Percentiles rank a stretch among this genome's conserved stretches.
Evolutionary conservation across 2,329 filamentous ascomycete genomes (phyloP).

Genomic region (Fusarium nematophilum): DNA sequence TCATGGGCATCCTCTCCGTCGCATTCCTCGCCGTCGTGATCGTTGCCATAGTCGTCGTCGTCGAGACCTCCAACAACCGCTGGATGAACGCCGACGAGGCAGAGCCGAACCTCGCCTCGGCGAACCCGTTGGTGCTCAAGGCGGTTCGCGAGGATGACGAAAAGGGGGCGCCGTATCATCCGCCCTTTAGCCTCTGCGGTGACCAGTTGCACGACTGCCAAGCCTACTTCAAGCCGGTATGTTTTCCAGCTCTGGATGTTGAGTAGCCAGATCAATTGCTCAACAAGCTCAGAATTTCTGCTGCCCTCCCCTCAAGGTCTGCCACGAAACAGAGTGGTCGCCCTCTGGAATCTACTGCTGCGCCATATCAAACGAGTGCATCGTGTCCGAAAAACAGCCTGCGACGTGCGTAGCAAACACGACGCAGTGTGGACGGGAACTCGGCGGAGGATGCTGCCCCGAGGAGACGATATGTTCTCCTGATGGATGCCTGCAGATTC

Average conservation of each 20-base stretch:
- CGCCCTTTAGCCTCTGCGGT: slow-evolving; percentile 7
- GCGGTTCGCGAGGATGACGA: background rate
- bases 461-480: slow-evolving; percentile 25
- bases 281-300: slow-evolving; percentile 20
- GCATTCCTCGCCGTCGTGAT: slow-evolving; percentile 37
- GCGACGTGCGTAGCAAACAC: slow-evolving; percentile 21
- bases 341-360: slow-evolving; percentile 28
- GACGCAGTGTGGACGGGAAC: slow-evolving; percentile 19
- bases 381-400: slow-evolving; percentile 11
- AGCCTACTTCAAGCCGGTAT: slow-evolving; percentile 21
- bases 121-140: slow-evolving; percentile 1
- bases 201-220: slow-evolving; percentile 24
- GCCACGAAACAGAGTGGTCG: slow-evolving; percentile 15
- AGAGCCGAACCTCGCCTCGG: background rate
- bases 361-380: slow-evolving; percentile 19
- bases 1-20: slow-evolving; percentile 41
- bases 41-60: slow-evolving; percentile 34
- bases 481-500: slow-evolving; percentile 27
- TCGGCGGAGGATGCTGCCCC: slow-evolving; percentile 28
- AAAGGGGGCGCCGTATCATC: slow-evolving; percentile 4
- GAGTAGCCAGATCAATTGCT: background rate
- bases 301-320: slow-evolving; percentile 18
- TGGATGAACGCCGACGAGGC: slow-evolving; percentile 12
- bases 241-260: slow-evolving; percentile 9
- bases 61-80: slow-evolving; percentile 11